phyloP scores from a whole-genome alignment of 768 basidiomycete genomes.

The Rhodocollybia butyracea region DNA sequence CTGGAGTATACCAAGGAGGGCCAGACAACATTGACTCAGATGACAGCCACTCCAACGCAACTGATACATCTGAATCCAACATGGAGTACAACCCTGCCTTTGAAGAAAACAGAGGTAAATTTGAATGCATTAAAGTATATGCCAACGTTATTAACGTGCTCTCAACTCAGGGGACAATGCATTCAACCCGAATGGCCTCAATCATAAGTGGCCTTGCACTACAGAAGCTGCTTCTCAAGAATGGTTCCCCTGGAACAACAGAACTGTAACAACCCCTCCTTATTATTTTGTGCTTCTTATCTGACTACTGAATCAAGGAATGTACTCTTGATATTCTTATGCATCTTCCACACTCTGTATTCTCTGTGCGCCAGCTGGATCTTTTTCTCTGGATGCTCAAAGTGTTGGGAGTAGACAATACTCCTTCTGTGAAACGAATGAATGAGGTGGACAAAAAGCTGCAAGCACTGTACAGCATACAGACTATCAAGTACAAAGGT shows the following conservation, averaged over 20 bases:
- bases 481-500: conserved; percentile 26
- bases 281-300: background rate
- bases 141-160: no score
- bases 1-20: no score
- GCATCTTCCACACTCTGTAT: conserved; percentile 3
- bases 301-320: background rate
- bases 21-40: no score
- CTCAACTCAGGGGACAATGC: background rate
- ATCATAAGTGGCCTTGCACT: background rate
- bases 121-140: no score
- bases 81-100: no score
- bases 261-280: background rate
- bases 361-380: background rate
- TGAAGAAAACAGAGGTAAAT: no score
- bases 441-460: conserved; percentile 7
- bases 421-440: conserved; percentile 1
- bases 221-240: background rate
- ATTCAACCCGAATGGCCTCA: background rate
- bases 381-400: background rate
- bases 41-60: no score
- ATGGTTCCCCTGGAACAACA: background rate
- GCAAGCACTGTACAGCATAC: conserved; percentile 25
- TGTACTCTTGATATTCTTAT: conserved; percentile 5
- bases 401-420: background rate
- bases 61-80: no score